Conservation (phyloP, 192 early-diverging fungal genomes). For the Thoreauomyces humboldtii region DNA sequence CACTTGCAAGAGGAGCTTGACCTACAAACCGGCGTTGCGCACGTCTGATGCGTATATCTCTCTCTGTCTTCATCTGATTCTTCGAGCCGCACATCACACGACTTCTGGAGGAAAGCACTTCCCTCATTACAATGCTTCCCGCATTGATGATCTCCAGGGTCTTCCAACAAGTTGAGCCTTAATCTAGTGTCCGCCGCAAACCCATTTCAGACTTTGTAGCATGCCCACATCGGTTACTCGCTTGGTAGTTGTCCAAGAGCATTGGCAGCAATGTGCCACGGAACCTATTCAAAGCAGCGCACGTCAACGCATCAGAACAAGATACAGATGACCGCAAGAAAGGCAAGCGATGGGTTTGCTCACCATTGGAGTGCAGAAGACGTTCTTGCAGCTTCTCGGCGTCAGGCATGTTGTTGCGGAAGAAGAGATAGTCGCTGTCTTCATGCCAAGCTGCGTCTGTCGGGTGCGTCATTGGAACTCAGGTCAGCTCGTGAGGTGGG, state of each 20-base stretch:
- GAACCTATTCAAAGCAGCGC: too few relatives aligned
- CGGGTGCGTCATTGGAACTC: background rate
- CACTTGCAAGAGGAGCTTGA: too few relatives aligned
- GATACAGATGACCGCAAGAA: background rate
- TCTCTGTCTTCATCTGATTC: too few relatives aligned
- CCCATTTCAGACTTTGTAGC: slow-evolving; percentile 23
- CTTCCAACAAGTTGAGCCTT: too few relatives aligned
- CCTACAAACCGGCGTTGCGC: too few relatives aligned
- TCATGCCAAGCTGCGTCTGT: slow-evolving; percentile 21
- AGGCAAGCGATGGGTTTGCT: background rate
- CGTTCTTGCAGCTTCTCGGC: slow-evolving; percentile 15
- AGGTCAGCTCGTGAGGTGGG: background rate
- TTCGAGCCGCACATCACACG: too few relatives aligned
- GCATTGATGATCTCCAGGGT: too few relatives aligned
- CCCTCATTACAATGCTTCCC: too few relatives aligned
- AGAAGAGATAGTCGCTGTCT: slow-evolving; percentile 27
- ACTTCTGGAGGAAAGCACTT: too few relatives aligned
- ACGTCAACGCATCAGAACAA: background rate
- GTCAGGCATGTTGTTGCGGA: slow-evolving; percentile 33
- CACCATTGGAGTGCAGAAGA: background rate
- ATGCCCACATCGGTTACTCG: background rate
- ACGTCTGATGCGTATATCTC: too few relatives aligned
- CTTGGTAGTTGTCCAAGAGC: slow-evolving; percentile 14
- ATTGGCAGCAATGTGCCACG: slow-evolving; percentile 27
- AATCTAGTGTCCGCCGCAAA: slow-evolving; percentile 29